These are phyloP conservation scores for Byssochlamys sp. DNA, from an alignment of 2,329 filamentous ascomycete species.

Conservation along the genomic window DNA sequence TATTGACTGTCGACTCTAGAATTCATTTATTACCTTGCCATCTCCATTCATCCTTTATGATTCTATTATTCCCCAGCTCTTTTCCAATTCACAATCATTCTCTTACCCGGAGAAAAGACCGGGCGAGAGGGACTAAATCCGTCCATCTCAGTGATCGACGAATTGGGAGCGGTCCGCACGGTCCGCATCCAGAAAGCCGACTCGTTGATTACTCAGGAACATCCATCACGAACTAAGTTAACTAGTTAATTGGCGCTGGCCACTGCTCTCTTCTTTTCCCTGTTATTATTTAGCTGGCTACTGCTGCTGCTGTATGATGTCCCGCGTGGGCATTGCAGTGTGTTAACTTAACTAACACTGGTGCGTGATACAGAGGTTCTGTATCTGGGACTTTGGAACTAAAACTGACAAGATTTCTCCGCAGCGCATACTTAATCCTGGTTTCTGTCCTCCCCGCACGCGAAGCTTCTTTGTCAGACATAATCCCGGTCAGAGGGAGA, in stretches of 20 bases:
- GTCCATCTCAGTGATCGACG: background rate
- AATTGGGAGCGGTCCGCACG: background rate
- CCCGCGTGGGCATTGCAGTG: too few relatives aligned
- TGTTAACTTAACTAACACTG: too few relatives aligned
- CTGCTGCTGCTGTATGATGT: too few relatives aligned
- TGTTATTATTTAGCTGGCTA: background rate
- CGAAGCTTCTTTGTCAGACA: background rate
- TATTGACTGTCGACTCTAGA: too few relatives aligned
- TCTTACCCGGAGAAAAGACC: background rate
- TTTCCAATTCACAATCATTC: background rate
- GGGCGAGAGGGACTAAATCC: background rate
- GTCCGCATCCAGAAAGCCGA: background rate
- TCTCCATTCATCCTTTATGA: too few relatives aligned
- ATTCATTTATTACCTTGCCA: too few relatives aligned
- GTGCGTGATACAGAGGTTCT: background rate
- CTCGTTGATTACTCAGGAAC: too few relatives aligned
- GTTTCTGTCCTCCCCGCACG: background rate
- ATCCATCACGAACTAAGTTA: too few relatives aligned
- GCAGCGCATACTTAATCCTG: background rate
- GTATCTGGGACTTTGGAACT: too few relatives aligned
- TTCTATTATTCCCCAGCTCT: too few relatives aligned
- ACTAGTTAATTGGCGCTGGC: background rate
- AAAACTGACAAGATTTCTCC: background rate
- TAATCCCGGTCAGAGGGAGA: background rate
- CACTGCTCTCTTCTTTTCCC: background rate